Base-by-base conservation (phyloP, 2,329 filamentous ascomycete species). In the Purpureocillium lavendulum region DNA sequence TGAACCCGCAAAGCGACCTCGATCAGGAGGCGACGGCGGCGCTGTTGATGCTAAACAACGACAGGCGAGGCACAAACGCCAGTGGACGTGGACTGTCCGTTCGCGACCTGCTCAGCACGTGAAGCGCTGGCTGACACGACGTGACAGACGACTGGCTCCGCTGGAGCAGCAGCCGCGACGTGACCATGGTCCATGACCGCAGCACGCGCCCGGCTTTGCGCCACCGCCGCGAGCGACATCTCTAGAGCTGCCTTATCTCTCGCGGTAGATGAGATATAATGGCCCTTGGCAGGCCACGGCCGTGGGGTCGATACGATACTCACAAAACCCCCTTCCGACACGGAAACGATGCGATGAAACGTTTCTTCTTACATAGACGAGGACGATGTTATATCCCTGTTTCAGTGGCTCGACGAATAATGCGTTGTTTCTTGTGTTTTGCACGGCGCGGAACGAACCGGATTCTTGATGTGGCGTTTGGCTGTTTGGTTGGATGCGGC, bases 21-120 rank as follows among this genome's bases (percentile, higher is more conserved):
- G 79, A 84, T 45, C 82, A 88, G 44, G 87, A 92, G 58, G 89
- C 87, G 1, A 92, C 87, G 7, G 82, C 87, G 11, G 89, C 88
- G 3, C 60, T 95, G 49, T 62, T 95, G 57, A 94, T 95, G 88
- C 67, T 96, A 43, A 94, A 89, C 49, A 79, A 72, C 39, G 87
- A 92, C 57, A 75, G 86, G 31, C 71, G 86, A 29, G 71, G 69
- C 30, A 66, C 62, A 9, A 39, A 36, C 21, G 29, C 35, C 2
- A 53, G 57, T 18, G 65, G 60, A 9, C 59, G 73, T 37, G 71
- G 71, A 1, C 62, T 77, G 58, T 76, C 73, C 32, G 73, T 77
- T 12, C 64, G 64, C 35, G 73, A 77, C 51, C 51, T 77, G 39
- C 53, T 77, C 14, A 76, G 68, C 45, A 67, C 69, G 14, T 75